Conservation (phyloP, 345 rosid genomes). For the Iberis pinnata region DNA sequence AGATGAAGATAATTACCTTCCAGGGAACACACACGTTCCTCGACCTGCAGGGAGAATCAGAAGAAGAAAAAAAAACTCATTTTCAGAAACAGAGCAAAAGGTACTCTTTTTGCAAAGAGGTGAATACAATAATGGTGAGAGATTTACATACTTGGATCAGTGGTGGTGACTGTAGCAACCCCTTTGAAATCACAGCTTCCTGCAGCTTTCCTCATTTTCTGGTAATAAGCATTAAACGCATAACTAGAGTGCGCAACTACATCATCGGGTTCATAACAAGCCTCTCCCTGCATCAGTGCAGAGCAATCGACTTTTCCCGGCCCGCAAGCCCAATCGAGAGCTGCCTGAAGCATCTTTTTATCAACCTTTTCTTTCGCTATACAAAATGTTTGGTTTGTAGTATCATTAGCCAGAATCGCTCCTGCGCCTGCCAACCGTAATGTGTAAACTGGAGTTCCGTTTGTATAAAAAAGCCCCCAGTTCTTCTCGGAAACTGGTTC, state of each 20-base stretch:
- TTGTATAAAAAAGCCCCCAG: conserved; percentile 87
- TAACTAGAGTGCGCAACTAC: conserved; percentile 69
- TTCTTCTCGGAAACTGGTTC: conserved; percentile 72
- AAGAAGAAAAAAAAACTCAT: conserved; percentile 15
- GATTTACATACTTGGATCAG: conserved; percentile 73
- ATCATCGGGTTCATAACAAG: conserved; percentile 78
- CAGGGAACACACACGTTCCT: conserved; percentile 63
- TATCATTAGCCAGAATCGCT: conserved; percentile 77
- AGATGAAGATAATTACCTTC: conserved; percentile 45
- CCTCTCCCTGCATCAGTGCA: conserved; percentile 61
- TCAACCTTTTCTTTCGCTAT: conserved; percentile 67
- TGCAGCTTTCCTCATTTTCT: conserved; percentile 54
- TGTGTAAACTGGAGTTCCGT: conserved; percentile 57
- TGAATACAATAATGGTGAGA: background rate
- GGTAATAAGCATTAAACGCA: conserved; percentile 91
- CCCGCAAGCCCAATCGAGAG: conserved; percentile 99
- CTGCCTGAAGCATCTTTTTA: conserved; percentile 89
- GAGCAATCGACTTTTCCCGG: conserved; percentile 96
- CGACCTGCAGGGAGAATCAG: conserved; percentile 47
- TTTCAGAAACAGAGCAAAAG: conserved; percentile 7
- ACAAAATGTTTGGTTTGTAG: conserved; percentile 94
- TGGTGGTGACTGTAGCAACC: conserved; percentile 75
- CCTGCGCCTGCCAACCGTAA: conserved; percentile 80
- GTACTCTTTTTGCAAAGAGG: background rate
- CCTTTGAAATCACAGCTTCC: conserved; percentile 97